A percentile compares a stretch with the other conserved stretches of the same genome.
Conservation (phyloP, 164 flowering plant species). For the Kingdonia uniflora region DNA sequence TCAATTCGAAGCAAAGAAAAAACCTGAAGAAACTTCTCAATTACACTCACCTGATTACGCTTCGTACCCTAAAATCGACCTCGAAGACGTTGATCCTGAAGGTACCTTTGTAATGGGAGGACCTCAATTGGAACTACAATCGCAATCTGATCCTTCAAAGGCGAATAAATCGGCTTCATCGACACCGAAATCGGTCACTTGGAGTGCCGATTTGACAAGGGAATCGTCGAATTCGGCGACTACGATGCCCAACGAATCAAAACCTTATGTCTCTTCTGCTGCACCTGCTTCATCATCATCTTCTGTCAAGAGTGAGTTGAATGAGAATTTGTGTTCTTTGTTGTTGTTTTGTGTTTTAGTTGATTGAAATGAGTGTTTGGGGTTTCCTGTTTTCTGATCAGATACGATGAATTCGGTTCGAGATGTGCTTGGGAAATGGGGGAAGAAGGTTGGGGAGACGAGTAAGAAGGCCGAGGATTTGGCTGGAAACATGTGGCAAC, state of each 20-base stretch:
- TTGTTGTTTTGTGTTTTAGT: neutral
- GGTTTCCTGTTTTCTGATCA: constrained; percentile 11
- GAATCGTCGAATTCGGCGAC: constrained; percentile 11
- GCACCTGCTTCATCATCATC: constrained; percentile 12
- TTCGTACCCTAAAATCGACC: constrained; percentile 28
- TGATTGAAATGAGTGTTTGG: neutral
- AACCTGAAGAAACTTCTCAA: neutral
- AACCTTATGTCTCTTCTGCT: constrained; percentile 23
- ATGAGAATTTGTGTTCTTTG: neutral
- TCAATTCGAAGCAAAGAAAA: constrained; percentile 5
- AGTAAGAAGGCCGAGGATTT: constrained; percentile 72
- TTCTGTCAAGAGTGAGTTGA: constrained; percentile 22
- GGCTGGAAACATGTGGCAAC: constrained; percentile 93
- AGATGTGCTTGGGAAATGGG: constrained; percentile 66
- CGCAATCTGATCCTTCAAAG: constrained; percentile 1
- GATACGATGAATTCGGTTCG: constrained; percentile 51
- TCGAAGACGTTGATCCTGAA: constrained; percentile 22
- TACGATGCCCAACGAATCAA: constrained; percentile 23
- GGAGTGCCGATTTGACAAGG: constrained; percentile 9
- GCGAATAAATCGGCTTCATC: neutral
- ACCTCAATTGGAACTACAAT: too few species aligned
- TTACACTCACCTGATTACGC: constrained; percentile 16
- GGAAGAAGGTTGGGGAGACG: constrained; percentile 71
- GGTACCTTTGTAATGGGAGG: neutral
- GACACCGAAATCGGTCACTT: constrained; percentile 6